Conservation (phyloP, 331 rosid genomes). For the Malus hybrid region DNA sequence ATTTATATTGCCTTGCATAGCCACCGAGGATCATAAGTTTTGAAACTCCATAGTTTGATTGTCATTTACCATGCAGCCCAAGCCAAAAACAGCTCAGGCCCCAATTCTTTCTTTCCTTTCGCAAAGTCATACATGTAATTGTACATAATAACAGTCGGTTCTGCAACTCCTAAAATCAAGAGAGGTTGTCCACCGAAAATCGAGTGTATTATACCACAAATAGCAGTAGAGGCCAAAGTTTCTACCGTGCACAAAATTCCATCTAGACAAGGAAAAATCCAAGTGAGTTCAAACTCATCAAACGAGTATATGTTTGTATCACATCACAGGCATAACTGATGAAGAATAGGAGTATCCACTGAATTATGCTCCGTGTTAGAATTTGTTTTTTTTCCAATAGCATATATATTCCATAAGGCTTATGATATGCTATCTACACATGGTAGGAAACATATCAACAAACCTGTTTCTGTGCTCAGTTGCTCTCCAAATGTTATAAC, state of each 20-base stretch:
- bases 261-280: slow-evolving; percentile 29
- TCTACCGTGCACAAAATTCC: slow-evolving; percentile 83
- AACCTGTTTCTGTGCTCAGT: slow-evolving; percentile 74
- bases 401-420: neutral
- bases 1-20: neutral
- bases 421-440: neutral
- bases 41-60: neutral
- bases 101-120: slow-evolving; percentile 50
- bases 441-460: neutral
- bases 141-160: slow-evolving; percentile 83
- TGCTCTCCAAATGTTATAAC: slow-evolving; percentile 91
- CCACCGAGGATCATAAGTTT: neutral
- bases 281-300: neutral
- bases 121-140: slow-evolving; percentile 65
- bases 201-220: slow-evolving; percentile 85
- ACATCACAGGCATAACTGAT: neutral
- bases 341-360: neutral
- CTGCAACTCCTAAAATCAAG: slow-evolving; percentile 74
- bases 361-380: neutral
- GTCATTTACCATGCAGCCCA: slow-evolving; percentile 81
- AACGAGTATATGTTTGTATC: neutral
- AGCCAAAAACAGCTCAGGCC: slow-evolving; percentile 54
- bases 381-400: neutral
- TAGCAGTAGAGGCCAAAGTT: slow-evolving; percentile 69
- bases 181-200: slow-evolving; percentile 87